Percentiles rank a stretch among this genome's conserved stretches.
These are phyloP conservation scores for Isochrysis galbana DNA, from an alignment of 78 protist genomes.

Conservation along the genomic window DNA sequence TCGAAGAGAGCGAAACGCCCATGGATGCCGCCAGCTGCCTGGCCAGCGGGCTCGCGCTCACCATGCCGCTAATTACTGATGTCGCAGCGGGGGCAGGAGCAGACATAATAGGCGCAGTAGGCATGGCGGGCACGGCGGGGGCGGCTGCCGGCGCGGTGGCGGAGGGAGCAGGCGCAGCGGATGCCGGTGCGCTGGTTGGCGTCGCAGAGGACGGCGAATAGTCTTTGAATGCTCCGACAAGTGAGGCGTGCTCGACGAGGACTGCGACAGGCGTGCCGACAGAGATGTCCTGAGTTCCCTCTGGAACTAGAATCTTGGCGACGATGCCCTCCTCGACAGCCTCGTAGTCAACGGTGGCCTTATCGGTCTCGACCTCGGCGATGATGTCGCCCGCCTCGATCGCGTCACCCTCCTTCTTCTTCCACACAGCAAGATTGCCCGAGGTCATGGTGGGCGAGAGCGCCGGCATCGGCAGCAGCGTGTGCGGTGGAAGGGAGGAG, in stretches of 20 bases:
- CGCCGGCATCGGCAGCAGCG: conserved; percentile 20
- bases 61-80: not conserved
- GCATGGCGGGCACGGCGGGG: not conserved
- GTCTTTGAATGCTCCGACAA: conserved; percentile 3
- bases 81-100: not conserved
- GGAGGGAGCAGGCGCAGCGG: not conserved
- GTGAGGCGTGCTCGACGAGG: not conserved
- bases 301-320: not conserved
- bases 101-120: not conserved
- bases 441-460: conserved; percentile 20
- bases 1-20: not conserved
- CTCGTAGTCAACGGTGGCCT: conserved; percentile 24
- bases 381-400: not conserved
- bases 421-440: conserved; percentile 13
- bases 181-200: not conserved
- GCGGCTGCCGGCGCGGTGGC: not conserved
- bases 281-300: not conserved
- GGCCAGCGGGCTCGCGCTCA: conserved; percentile 32
- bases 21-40: not conserved
- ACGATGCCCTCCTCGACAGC: not conserved
- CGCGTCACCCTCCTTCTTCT: not conserved
- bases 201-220: not conserved
- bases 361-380: conserved; percentile 15
- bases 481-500: not conserved
- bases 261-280: conserved; percentile 1